Base-by-base conservation (phyloP, 2,329 filamentous ascomycete species). In the Lojkania enalia region DNA sequence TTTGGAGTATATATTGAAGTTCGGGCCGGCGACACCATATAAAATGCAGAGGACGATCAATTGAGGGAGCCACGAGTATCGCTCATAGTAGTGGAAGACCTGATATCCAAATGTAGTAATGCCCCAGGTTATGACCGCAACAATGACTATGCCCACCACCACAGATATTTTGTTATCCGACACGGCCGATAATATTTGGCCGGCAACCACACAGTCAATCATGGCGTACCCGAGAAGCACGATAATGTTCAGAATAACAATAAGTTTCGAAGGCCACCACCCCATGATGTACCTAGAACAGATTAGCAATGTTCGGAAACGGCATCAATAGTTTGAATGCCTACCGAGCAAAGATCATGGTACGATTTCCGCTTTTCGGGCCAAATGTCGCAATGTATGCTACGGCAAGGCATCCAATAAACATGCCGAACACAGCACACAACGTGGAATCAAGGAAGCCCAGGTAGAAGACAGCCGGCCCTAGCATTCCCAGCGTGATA, bases 51-150 rank as follows among this genome's bases (percentile, higher is more conserved):
- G 65, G 3, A 84, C 78, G 3, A 84, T 70, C 1, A 84, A 59
- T 55, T 85, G 82, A 0, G 84, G 84, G 0, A 86, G 68, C 76
- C 83, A 86, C 1, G 83, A 82, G 58, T 80, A 85, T 61, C 84
- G 77, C 69, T 87, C 84, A 62, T 87, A 88, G 42, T 78, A 74
- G 58, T 88, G 84, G 63, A 88, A 86, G 33, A 83, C 71, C 42
- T 76, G 77, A 60, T 87, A 86, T 0, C 85, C 85, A 60, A 87
- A 86, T 0, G 81, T 83, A 1, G 83, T 83, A 31, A 88, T 77
- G 2, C 75, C 69, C 80, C 82, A 85, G 20, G 79, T 80, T 25
- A 86, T 78, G 18, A 85, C 55, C 1, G 81, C 80, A 11, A 83
- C 78, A 35, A 87, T 79, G 30, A 87, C 74, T 51, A 88, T 86